Base-by-base conservation (phyloP, 139 green algal genomes). In the Prasinococcaceae sp. region DNA sequence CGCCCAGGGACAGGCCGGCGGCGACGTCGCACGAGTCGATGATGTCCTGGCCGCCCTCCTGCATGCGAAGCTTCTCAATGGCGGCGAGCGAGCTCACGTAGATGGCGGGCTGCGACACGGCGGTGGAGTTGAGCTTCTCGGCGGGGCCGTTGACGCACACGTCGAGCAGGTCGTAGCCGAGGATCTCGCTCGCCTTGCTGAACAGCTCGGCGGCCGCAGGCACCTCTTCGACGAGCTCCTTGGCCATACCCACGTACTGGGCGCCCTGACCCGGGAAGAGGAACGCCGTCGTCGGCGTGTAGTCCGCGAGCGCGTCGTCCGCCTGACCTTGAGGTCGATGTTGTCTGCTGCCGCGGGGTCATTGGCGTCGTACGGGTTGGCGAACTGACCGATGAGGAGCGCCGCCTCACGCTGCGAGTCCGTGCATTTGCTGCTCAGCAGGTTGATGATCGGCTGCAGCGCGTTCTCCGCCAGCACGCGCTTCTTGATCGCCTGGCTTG, bases 311-410 rank as follows among this genome's bases (percentile, higher is more conserved):
- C 54, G 81, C 78, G 30, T 65, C 69, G 57, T 94, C 84, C n/a
- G n/a, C n/a, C n/a, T 84, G 36, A 63, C 47, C 55, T 70, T 41
- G 12, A 14, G 12, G 33, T 41, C 14, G 33, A 14, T 12, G 33
- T 37, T 36, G 14, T 22, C 50, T 32, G 36, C 47, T 50, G 47
- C 30, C 51, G 23, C 50, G 51, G 39, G 39, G 22, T 26, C 30
- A 29, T 86, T 86, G 63, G 77, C 86, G 47, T 87, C 45, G 24
- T 92, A 80, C 6, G 78, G 74, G 2, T 83, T 95, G 3, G 90
- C 89, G 71, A 98, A 98, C 70, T 98, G 90, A 0, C 90, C 90
- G 19, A 98, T 75, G 56, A 98, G 74, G 52, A 97, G 73, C 12
- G 90, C 90, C 2, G 85, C 81, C 63, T 98, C 90, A 2, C 90